Conservation (phyloP, 2,329 filamentous ascomycete genomes). For the Emmonsia crescens region DNA sequence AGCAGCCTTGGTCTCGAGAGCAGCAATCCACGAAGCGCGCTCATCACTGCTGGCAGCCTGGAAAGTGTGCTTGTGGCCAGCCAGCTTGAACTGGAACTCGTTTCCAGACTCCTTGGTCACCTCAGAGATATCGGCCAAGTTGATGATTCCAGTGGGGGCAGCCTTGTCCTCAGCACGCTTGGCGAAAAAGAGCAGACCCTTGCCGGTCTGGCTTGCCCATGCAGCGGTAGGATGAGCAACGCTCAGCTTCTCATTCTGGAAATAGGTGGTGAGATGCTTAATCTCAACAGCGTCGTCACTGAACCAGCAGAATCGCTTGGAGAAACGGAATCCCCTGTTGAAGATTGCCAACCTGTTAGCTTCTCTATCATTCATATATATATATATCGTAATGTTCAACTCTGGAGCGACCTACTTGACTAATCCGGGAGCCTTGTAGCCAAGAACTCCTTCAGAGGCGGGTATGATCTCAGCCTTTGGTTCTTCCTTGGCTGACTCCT, state of each 20-base stretch:
- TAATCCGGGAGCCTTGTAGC: conserved; percentile 80
- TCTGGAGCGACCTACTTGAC: conserved; percentile 60
- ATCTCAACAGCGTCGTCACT: conserved; percentile 60
- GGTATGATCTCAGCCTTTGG: conserved; percentile 42
- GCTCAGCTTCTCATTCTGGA: conserved; percentile 78
- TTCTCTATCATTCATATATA: neutral
- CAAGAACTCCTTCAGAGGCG: conserved; percentile 71
- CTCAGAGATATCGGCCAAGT: conserved; percentile 64
- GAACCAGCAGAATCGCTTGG: conserved; percentile 91
- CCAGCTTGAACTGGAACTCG: conserved; percentile 78
- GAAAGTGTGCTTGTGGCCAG: conserved; percentile 87
- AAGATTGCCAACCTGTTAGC: neutral
- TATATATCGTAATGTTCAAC: neutral
- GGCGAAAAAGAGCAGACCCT: conserved; percentile 85
- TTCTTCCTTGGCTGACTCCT: conserved; percentile 26
- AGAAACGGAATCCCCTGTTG: conserved; percentile 70
- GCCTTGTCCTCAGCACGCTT: conserved; percentile 76
- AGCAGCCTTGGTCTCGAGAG: conserved; percentile 68
- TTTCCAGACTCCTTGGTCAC: conserved; percentile 62
- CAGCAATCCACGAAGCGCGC: conserved; percentile 84
- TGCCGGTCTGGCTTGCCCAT: conserved; percentile 88
- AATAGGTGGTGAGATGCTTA: conserved; percentile 64
- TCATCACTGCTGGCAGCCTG: conserved; percentile 65
- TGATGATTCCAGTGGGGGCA: conserved; percentile 69
- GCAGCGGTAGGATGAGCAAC: conserved; percentile 69